These are phyloP conservation scores for Pachyrhizus erosus DNA, from an alignment of 306 rosid genomes.

Conservation along the genomic window DNA sequence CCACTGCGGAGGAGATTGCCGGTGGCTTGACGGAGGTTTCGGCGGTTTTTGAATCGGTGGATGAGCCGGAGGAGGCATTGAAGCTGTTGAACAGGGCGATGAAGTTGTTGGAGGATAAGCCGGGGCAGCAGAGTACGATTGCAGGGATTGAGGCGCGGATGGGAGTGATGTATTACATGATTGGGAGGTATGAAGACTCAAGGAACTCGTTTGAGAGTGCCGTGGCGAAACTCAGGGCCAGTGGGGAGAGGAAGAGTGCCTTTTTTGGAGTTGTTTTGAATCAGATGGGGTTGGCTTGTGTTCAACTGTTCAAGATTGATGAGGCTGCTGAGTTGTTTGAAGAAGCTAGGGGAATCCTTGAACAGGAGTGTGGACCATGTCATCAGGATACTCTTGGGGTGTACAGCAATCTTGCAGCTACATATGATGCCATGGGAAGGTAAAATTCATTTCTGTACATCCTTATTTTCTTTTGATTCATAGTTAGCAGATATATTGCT, in stretches of 20 bases:
- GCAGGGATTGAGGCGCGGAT: constrained; percentile 97
- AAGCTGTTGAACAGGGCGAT: constrained; percentile 84
- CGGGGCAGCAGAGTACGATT: constrained; percentile 96
- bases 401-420: constrained; percentile 98
- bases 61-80: constrained; percentile 95
- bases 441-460: constrained; percentile 43
- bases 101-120: constrained; percentile 95
- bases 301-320: constrained; percentile 94
- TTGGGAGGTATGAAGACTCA: constrained; percentile 86
- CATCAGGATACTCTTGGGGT: constrained; percentile 99
- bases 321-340: constrained; percentile 97
- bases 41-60: constrained; percentile 90
- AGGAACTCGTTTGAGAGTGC: constrained; percentile 87
- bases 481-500: background rate
- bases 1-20: constrained; percentile 88
- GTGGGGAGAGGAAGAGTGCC: constrained; percentile 97
- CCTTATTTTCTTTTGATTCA: background rate
- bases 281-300: constrained; percentile 99
- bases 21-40: constrained; percentile 93
- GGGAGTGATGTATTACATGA: constrained; percentile 96
- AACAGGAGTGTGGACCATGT: constrained; percentile 93
- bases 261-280: constrained; percentile 97
- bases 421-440: constrained; percentile 99
- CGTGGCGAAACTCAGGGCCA: constrained; percentile 79
- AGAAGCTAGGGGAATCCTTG: constrained; percentile 94